Base-by-base conservation (phyloP, 345 rosid species). In the Iberis pinnata region DNA sequence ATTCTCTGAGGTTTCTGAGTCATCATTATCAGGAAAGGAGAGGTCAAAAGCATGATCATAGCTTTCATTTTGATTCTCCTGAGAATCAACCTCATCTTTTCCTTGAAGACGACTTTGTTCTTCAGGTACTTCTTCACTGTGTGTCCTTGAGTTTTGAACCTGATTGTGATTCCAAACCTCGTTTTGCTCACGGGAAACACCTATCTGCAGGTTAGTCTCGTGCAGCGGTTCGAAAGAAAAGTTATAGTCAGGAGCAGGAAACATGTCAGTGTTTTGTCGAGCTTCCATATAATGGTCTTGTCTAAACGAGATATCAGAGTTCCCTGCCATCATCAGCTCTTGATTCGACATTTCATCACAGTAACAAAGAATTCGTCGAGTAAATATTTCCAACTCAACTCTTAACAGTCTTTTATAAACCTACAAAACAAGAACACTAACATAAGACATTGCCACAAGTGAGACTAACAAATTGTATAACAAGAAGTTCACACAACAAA, bases 321-420 rank as follows among this genome's bases (percentile, higher is more conserved):
- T 70, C 47, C 40, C 55, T 27, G 43, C 22, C 24, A 67, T 50
- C 57, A 63, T 31, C 36, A 70, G 43, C 67, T 75, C 59, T n/a
- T 56, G 59, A 27, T 75, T 67, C 42, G 48, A 68, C 78, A 75
- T 74, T 20, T 52, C 70, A 65, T 50, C 39, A 49, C 33, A 11
- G 12, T 37, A 49, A 42, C 40, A 63, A 46, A 63, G 19, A 13
- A 8, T 7, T 6, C 19, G 36, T 31, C 61, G 19, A 31, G 56
- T 16, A 41, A 38, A 43, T 33, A 49, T 54, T 50, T 32, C 7
- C 7, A 39, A 24, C 17, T 29, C 42, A 40, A 49, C 43, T 32
- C 13, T 35, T 22, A 7, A 7, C 1, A 32, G 46, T 11, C 5
- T 15, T 15, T 17, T 9, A 43, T 1, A 18, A 18, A 43, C 40